Evolutionary conservation across 148 eudicot species (phyloP).

Genomic region (Spergularia marina): DNA sequence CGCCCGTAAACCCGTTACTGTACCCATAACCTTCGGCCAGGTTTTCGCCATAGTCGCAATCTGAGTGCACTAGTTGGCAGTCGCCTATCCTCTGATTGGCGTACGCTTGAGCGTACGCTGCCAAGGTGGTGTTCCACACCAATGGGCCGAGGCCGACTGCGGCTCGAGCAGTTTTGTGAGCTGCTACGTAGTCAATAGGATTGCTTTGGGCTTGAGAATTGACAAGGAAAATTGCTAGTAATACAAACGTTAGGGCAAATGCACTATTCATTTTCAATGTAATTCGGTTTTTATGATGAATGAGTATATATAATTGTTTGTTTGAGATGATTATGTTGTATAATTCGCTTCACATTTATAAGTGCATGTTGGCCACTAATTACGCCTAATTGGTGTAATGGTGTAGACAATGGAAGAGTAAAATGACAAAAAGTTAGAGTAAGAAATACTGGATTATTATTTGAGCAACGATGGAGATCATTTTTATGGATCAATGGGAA

Average conservation of each 20-base stretch:
- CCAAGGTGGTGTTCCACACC: constrained; percentile 45
- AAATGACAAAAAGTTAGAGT: constrained; percentile 1
- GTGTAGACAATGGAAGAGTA: neutral
- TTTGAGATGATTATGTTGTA: neutral
- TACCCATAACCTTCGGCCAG: constrained; percentile 27
- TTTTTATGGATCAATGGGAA: neutral
- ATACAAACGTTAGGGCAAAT: neutral
- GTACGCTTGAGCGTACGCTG: constrained; percentile 37
- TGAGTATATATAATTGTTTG: neutral
- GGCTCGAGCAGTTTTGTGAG: constrained; percentile 23
- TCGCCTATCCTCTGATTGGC: constrained; percentile 32
- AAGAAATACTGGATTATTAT: neutral
- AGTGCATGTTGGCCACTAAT: constrained; percentile 2
- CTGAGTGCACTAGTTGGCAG: constrained; percentile 38
- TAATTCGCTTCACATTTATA: neutral
- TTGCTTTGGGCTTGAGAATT: constrained; percentile 16
- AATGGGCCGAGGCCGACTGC: constrained; percentile 27
- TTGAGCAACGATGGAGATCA: neutral
- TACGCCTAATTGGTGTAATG: neutral
- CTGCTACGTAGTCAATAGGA: constrained; percentile 25
- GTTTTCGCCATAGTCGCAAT: constrained; percentile 27
- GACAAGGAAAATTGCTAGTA: neutral
- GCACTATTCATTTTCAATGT: constrained; percentile 1
- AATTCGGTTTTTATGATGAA: neutral
- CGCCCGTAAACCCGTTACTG: constrained; percentile 23